These are phyloP conservation scores for Xylariaceae sp. DNA, from an alignment of 2,329 filamentous ascomycete genomes.

Conservation along the genomic window DNA sequence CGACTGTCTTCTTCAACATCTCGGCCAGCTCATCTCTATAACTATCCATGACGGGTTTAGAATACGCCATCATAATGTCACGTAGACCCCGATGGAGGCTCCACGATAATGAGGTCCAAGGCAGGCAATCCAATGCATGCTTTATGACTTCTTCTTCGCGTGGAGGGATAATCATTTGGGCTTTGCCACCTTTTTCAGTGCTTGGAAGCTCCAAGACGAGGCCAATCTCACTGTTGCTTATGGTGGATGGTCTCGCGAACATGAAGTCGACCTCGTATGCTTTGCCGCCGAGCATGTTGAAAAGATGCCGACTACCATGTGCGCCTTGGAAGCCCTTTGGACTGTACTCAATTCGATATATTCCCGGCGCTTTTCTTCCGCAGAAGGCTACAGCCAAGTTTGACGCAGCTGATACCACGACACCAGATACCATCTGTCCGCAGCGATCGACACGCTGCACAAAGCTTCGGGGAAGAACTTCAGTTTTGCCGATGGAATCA, in stretches of 20 bases:
- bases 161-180: conserved; percentile 17
- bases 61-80: conserved; percentile 31
- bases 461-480: conserved; percentile 26
- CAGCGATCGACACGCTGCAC: conserved; percentile 27
- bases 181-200: conserved; percentile 12
- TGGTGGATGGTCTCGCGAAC: conserved; percentile 14
- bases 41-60: conserved; percentile 25
- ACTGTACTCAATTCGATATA: conserved; percentile 22
- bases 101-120: conserved; percentile 34
- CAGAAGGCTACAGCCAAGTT: conserved; percentile 25
- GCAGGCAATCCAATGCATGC: conserved; percentile 30
- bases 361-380: conserved; percentile 24
- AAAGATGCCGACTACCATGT: conserved; percentile 31
- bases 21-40: conserved; percentile 22
- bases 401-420: conserved; percentile 17
- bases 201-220: conserved; percentile 21
- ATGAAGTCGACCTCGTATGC: conserved; percentile 34
- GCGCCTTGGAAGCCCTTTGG: conserved; percentile 30
- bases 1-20: conserved; percentile 15
- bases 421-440: conserved; percentile 26
- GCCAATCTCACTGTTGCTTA: neutral
- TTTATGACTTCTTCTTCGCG: conserved; percentile 22
- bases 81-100: conserved; percentile 33
- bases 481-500: conserved; percentile 26
- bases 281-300: conserved; percentile 33